Base-by-base conservation (phyloP, 176 grass and related monocot genomes). In the Thinopyrum elongatum region DNA sequence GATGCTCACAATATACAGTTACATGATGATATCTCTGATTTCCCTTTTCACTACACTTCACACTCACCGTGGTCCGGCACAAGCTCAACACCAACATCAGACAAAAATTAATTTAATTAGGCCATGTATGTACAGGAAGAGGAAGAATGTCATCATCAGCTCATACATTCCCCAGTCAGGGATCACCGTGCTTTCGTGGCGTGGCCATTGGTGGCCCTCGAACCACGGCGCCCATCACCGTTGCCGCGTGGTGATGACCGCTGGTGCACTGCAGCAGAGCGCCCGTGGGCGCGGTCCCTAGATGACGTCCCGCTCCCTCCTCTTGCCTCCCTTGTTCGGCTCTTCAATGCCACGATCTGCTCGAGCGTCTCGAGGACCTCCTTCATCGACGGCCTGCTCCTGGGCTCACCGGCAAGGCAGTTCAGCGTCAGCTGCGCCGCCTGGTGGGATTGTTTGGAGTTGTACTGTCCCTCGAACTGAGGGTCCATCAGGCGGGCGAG, bases 311-410 rank as follows among this genome's bases (percentile, higher is more conserved):
- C 82, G 5, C 77, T 74, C 26, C 73, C 44, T 33, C 90, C 87
- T 33, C 62, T 82, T 2, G 82, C 19, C 9, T 89, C 88, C 72
- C 83, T 89, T 3, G 95, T 82, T 10, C 66, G 78, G 70, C 39
- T 83, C 78, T 92, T 95, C 64, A 95, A 83, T 7, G 80, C 41
- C 57, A 92, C 80, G 2, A 95, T 92, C 9, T 69, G 57, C 59
- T 93, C 89, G 0, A 98, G 90, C 6, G 64, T 92, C 82, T 80
- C 95, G 2, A 98, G 79, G 31, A 98, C 95, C 74, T 95, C 91
- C 77, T 98, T 98, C 95, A 95, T 98, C 1, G 92, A 90, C 0
- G 93, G 95, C 28, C 95, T 86, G 23, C 82, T 95, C 74, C 89
- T 93, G 1, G 91, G 95, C 29, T 95, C 95, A 4, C 91, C 66